A percentile compares a stretch with the other conserved stretches of the same genome.
phyloP scores from a whole-genome alignment of 78 protist species.

The Dictyostelium citrinum region DNA sequence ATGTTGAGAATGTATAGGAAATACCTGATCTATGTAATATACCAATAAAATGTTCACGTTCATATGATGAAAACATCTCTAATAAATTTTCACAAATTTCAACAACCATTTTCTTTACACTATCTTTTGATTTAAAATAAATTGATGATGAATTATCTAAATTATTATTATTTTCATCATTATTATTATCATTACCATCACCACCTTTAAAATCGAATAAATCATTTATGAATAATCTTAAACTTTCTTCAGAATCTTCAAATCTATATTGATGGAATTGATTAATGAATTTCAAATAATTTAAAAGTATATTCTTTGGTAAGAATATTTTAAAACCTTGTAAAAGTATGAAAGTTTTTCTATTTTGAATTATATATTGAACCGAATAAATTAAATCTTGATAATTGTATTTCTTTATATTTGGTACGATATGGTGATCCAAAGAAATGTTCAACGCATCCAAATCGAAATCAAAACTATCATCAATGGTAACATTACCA shows the following conservation, averaged over 20 bases:
- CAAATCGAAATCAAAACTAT: conserved; percentile 51
- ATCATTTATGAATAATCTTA: conserved; percentile 15
- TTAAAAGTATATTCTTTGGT: conserved; percentile 20
- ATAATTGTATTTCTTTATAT: background rate
- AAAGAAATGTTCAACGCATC: conserved; percentile 30
- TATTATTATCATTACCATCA: background rate
- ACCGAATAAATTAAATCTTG: conserved; percentile 2
- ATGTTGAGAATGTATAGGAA: conserved; percentile 29
- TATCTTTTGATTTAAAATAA: background rate
- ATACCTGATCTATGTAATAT: conserved; percentile 14
- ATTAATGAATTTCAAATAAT: conserved; percentile 24
- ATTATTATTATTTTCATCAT: too few species aligned
- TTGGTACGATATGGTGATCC: conserved; percentile 27
- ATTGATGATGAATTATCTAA: background rate
- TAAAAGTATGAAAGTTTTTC: conserved; percentile 37
- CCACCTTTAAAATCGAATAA: background rate
- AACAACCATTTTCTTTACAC: background rate
- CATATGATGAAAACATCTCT: conserved; percentile 31
- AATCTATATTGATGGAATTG: conserved; percentile 72
- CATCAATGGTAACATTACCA: background rate
- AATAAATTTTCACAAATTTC: conserved; percentile 27
- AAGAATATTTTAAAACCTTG: conserved; percentile 65
- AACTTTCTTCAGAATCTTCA: conserved; percentile 50
- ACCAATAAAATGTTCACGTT: conserved; percentile 44
- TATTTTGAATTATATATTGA: conserved; percentile 2